Base-by-base conservation (phyloP, 441 rosid genomes). In the Lepidium campestre region DNA sequence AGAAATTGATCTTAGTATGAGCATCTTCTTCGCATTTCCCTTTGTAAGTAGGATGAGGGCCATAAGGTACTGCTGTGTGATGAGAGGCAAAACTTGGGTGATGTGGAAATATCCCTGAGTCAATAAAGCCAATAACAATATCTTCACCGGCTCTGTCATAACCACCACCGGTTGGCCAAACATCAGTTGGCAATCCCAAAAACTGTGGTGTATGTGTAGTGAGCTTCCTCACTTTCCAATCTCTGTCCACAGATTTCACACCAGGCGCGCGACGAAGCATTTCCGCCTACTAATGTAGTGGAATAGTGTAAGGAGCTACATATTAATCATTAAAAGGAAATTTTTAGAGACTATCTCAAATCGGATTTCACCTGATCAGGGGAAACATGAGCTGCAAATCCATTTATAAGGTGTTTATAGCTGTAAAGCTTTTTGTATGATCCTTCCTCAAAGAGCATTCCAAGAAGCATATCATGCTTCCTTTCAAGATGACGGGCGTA, bases 91-190 rank as follows among this genome's bases (percentile, higher is more conserved):
- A 94, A 77, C 99, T 94, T 10, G 96, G 98, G 66, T 94, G 99
- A 62, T 71, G 90, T 1, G 97, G 93, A 85, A 77, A 86, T 56
- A 94, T 91, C 68, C 99, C 99, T 0, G 99, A 94, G 81, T 94
- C 99, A 7, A 94, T 81, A 76, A 94, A 90, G 64, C 99, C 99
- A 47, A 94, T 94, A 27, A 94, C 89, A 70, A 94, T 88, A 70
- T 87, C 86, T 74, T 94, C 99, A 60, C 99, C 99, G 2, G 98
- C 99, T 83, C 82, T 82, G 29, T 81, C 95, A 59, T 78, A 89
- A 70, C 99, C 99, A 64, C 99, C 99, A 55, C 96, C 99, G 0
- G 94, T 85, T 4, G 99, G 98, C 99, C 99, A 94, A 44, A 94
- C 99, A 67, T 91, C 98, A 17, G 97, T 91, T 29, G 99, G 99